phyloP scores from a whole-genome alignment of 257 asterid genomes.

The Nicotiana benthamiana region DNA sequence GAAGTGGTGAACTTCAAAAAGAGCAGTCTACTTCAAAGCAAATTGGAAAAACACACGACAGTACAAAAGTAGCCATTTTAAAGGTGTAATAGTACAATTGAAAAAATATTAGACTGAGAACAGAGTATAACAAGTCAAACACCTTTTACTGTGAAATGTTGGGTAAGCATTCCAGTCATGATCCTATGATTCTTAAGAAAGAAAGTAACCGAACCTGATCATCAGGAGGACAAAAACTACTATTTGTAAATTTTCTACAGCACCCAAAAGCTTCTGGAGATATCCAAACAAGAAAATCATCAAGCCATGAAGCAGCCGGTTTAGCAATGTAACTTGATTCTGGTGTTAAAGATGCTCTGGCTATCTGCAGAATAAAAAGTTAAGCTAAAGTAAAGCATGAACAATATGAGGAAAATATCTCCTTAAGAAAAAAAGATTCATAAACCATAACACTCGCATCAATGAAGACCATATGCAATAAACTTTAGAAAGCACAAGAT shows the following conservation, averaged over 20 bases:
- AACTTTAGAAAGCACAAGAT: background rate
- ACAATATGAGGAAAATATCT: background rate
- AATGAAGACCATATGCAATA: background rate
- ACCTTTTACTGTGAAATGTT: too few relatives aligned
- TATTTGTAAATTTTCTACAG: constrained; percentile 87
- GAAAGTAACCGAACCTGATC: constrained; percentile 61
- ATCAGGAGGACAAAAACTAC: constrained; percentile 85
- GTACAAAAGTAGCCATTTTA: too few relatives aligned
- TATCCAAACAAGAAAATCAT: constrained; percentile 93
- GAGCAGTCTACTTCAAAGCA: too few relatives aligned
- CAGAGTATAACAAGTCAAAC: too few relatives aligned
- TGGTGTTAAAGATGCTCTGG: constrained; percentile 82
- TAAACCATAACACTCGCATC: background rate
- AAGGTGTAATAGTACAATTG: too few relatives aligned
- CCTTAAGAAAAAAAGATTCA: background rate
- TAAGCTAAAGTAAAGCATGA: constrained; percentile 6
- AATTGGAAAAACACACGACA: too few relatives aligned
- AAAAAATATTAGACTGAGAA: too few relatives aligned
- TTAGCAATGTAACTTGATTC: constrained; percentile 93
- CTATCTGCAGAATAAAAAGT: constrained; percentile 48
- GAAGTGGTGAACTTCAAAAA: too few relatives aligned
- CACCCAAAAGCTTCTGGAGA: constrained; percentile 99
- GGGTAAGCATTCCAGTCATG: too few relatives aligned
- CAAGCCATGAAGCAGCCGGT: constrained; percentile 99
- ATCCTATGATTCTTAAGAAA: background rate